Base-by-base conservation (phyloP, 768 basidiomycete genomes). In the Pulveroboletus ravenelii region DNA sequence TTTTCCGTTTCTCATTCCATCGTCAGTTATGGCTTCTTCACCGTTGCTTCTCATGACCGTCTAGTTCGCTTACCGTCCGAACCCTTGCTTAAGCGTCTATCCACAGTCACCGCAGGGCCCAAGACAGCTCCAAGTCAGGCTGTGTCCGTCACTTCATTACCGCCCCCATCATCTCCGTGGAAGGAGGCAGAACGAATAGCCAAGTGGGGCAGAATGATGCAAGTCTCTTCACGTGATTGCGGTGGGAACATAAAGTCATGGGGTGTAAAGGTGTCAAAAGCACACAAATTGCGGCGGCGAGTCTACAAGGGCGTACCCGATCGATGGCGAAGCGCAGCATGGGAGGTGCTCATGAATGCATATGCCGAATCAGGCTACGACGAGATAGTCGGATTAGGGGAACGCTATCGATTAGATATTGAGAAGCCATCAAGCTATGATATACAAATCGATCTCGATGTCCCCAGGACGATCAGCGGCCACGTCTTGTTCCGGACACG, bases 231-330 rank as follows among this genome's bases (percentile, higher is more conserved):
- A 43, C 80, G 87, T 32, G 89, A 93, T 63, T 63, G 70, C 9
- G 93, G 94, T 30, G 84, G 84, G 10, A 95, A 96, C 61, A 74
- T 85, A 13, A 74, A 82, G 36, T 66, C 73, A 12, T 97, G 94
- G 93, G 68, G 65, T 31, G 73, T 94, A 60, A 80, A 79, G 42
- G 60, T 76, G 20, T 74, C 73, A 15, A 91, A 87, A 69, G 81
- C 77, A 58, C 73, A 63, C 60, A 93, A 88, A 68, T 74, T 88
- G 17, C 78, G 86, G 30, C 70, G 79, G 56, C 78, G 95, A 29
- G 81, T 85, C 46, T 97, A 90, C 76, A 99, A 99, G 65, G 96
- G 96, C 49, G 84, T 98, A 29, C 96, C 96, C 2, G 95, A 98
- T 69, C 80, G 93, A 43, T 99, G 96, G 96, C 78, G 96, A 37